Conservation (phyloP, 2,329 filamentous ascomycete genomes). For the Fusarium drepaniforme region DNA sequence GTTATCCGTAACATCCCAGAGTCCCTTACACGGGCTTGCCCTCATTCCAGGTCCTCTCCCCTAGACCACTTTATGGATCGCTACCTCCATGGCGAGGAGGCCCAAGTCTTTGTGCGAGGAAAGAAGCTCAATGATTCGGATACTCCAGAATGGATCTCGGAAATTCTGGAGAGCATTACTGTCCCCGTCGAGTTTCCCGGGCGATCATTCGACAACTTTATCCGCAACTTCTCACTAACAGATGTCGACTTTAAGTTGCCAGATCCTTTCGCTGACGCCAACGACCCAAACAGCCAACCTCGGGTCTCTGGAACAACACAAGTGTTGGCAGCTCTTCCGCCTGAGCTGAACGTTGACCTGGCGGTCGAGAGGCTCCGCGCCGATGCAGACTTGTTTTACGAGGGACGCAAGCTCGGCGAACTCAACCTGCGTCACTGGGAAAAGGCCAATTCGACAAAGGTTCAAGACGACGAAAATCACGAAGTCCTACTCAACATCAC, state of each 20-base stretch:
- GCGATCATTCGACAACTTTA: constrained; percentile 82
- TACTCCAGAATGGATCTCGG: constrained; percentile 85
- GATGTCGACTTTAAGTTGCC: constrained; percentile 90
- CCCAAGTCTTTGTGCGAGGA: constrained; percentile 86
- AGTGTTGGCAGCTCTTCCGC: constrained; percentile 82
- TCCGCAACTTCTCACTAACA: constrained; percentile 88
- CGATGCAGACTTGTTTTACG: constrained; percentile 83
- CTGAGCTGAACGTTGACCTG: constrained; percentile 88
- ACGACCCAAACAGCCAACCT: constrained; percentile 78
- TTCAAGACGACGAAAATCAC: constrained; percentile 66
- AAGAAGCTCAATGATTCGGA: constrained; percentile 73
- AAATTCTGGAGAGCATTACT: constrained; percentile 84
- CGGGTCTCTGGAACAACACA: constrained; percentile 86
- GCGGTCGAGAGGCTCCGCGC: constrained; percentile 83
- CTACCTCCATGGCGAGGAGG: constrained; percentile 84
- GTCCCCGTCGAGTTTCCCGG: constrained; percentile 89
- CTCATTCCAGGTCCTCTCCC: constrained; percentile 82
- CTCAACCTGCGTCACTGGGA: constrained; percentile 88
- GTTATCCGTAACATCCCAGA: constrained; percentile 80
- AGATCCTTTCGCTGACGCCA: constrained; percentile 81
- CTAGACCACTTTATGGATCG: constrained; percentile 84
- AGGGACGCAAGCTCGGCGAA: constrained; percentile 81
- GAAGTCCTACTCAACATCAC: constrained; percentile 77
- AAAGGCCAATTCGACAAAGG: constrained; percentile 80
- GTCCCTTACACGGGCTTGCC: constrained; percentile 79